Percentiles rank a stretch among this genome's conserved stretches.
phyloP scores from a whole-genome alignment of 148 eudicot genomes.

The Cornus florida region DNA sequence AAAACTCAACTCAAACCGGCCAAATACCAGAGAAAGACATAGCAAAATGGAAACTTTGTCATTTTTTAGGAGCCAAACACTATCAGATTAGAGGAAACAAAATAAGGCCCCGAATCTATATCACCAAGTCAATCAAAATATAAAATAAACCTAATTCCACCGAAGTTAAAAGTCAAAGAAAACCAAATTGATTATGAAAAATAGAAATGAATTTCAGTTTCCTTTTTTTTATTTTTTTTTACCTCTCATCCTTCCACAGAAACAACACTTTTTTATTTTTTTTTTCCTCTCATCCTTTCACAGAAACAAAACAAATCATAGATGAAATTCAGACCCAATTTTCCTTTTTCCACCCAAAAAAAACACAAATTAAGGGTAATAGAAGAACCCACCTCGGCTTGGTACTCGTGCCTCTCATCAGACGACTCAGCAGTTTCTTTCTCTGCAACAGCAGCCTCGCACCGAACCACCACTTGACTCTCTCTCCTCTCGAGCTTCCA shows the following conservation, averaged over 20 bases:
- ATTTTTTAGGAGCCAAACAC: not conserved
- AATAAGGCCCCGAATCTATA: no score
- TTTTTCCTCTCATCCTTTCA: not conserved
- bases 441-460: conserved; percentile 84
- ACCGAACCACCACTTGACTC: conserved; percentile 50
- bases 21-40: not conserved
- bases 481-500: conserved; percentile 43
- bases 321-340: not conserved
- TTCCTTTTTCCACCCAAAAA: not conserved
- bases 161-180: no score
- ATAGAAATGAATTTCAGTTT: not conserved
- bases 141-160: no score
- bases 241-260: not conserved
- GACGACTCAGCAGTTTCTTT: conserved; percentile 65
- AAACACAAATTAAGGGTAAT: not conserved
- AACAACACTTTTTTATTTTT: not conserved
- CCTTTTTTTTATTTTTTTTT: not conserved
- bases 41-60: not conserved
- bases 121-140: no score
- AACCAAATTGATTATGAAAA: no score
- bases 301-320: not conserved
- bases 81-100: no score
- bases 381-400: conserved; percentile 77
- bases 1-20: not conserved
- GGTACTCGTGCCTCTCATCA: conserved; percentile 80